Evolutionary conservation across 2,329 filamentous ascomycete genomes (phyloP).

Genomic region (Diplodia sapinea): DNA sequence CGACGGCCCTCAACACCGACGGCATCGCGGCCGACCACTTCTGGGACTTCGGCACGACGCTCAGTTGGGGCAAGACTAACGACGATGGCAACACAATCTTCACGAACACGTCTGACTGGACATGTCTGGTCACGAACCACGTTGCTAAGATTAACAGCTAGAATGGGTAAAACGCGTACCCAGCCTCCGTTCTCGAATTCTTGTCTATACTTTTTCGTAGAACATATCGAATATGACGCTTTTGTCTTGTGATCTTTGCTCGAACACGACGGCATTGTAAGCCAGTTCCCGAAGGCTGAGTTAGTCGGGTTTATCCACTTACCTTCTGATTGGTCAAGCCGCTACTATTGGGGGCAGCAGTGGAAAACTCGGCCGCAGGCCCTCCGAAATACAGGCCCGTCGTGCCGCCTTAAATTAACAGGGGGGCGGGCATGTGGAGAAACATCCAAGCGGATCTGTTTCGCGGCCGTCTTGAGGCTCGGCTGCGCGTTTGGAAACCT

Average conservation of each 20-base stretch:
- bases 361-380: constrained; percentile 6
- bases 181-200: neutral
- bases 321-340: neutral
- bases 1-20: constrained; percentile 37
- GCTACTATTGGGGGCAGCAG: neutral
- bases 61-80: constrained; percentile 37
- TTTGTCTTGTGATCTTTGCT: neutral
- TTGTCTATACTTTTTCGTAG: constrained; percentile 16
- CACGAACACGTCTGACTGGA: constrained; percentile 41
- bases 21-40: constrained; percentile 45
- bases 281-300: constrained; percentile 2
- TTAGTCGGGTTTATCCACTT: constrained; percentile 9
- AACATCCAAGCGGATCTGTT: constrained; percentile 14
- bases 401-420: constrained; percentile 25
- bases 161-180: neutral
- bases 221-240: constrained; percentile 2
- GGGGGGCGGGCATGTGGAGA: constrained; percentile 16
- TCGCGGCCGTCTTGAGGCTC: constrained; percentile 18
- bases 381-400: constrained; percentile 26
- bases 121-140: constrained; percentile 42
- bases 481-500: constrained; percentile 2
- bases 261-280: neutral
- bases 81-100: constrained; percentile 45
- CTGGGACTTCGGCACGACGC: constrained; percentile 43
- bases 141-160: constrained; percentile 38